Conservation (phyloP, 140 eudicot genomes). For the Flaveria floridana region DNA sequence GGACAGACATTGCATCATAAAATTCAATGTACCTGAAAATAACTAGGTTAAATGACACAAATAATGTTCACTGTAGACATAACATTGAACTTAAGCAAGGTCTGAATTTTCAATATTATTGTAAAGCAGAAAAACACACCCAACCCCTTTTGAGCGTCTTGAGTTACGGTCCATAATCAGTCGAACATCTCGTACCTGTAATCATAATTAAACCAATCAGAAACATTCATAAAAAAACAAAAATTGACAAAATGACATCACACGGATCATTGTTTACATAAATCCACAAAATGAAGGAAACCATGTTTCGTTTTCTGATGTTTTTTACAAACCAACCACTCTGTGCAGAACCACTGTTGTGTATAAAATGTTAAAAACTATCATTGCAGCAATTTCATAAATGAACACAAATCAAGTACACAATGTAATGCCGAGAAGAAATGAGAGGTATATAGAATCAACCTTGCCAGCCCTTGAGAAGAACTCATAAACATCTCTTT, state of each 20-base stretch:
- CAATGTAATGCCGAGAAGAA: constrained; percentile 4
- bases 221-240: constrained; percentile 6
- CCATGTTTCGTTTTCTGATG: background rate
- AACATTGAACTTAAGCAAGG: background rate
- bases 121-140: constrained; percentile 50
- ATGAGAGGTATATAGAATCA: constrained; percentile 20
- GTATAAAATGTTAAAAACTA: background rate
- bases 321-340: constrained; percentile 4
- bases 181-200: constrained; percentile 93
- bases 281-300: constrained; percentile 11
- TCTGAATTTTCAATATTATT: constrained; percentile 3
- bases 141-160: constrained; percentile 95
- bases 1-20: constrained; percentile 93
- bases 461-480: constrained; percentile 96
- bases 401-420: constrained; percentile 22
- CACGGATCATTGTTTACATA: background rate
- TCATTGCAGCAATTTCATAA: constrained; percentile 5
- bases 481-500: constrained; percentile 80
- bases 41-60: constrained; percentile 3
- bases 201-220: constrained; percentile 23
- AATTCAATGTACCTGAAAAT: constrained; percentile 83
- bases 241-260: background rate
- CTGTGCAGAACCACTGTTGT: background rate
- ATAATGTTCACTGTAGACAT: background rate
- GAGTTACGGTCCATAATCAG: constrained; percentile 95